Evolutionary conservation across 495 filamentous ascomycete genomes (phyloP), one percentile per base, ranked within the genome.

Genomic region (Penicillium roqueforti): DNA sequence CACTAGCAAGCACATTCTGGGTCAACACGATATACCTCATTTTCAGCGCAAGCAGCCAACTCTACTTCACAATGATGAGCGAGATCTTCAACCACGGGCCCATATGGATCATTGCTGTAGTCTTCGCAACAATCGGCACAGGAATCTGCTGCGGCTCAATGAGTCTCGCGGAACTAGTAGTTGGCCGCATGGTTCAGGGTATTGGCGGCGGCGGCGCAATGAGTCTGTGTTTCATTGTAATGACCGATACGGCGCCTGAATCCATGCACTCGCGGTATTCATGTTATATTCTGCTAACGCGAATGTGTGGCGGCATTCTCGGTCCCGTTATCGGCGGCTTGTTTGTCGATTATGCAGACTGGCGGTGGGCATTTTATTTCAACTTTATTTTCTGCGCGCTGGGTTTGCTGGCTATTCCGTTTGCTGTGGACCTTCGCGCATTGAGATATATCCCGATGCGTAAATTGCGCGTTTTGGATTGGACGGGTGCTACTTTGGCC

Each of bases 161-260:
- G 47, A 78, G 79, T 57, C 83, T 90, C 43, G 74, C 73, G 6
- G 62, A 80, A 20, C 72, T 91, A 32, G 75, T 90, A 19, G 70
- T 83, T 38, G 86, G 87, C 6, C 78, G 87, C 19, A 72, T 78
- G 3, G 69, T 90, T 13, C 87, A 91, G 49, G 87, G 87, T 18
- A 70, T 87, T n/a, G 87, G 87, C 20, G 85, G 84, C 18, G 87
- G 87, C 19, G 87, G 87, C 1, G 76, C 87, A 10, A 76, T 84
- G 38, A 75, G 75, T 7, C 65, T 89, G 31, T 82, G 81, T 1
- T 81, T 87, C 58, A 80, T 89, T 41, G 60, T 89, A 3, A 74
- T 92, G 52, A 81, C 85, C 0, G 86, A 89, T 55, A 66, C 87
- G 4, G 80, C 78, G 13, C 75, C 77, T 0, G 61, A 71, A 38